Percentiles rank a stretch among this genome's conserved stretches.
Conservation (phyloP, 148 eudicot species). For the Rhododendron kiyosumense region DNA sequence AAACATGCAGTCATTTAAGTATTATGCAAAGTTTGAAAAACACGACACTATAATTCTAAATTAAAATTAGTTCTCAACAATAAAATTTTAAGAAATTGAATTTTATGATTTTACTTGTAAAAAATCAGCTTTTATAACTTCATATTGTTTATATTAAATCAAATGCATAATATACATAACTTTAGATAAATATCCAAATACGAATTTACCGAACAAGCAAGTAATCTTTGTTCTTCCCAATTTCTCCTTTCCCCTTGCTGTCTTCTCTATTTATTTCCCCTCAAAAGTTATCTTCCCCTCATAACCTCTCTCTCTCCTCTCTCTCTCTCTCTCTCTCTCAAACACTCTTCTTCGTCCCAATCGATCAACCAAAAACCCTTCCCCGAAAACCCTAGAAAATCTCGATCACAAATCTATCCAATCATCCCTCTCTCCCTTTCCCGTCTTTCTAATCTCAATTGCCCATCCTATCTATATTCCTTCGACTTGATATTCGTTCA, state of each 20-base stretch:
- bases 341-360: background rate
- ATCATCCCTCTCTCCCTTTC: background rate
- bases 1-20: background rate
- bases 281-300: background rate
- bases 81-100: background rate
- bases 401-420: background rate
- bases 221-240: background rate
- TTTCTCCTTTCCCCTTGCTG: too few species aligned
- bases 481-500: background rate
- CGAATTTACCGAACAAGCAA: background rate
- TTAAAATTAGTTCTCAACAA: background rate
- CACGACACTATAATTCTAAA: too few species aligned
- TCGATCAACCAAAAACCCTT: constrained; percentile 16
- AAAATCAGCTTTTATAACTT: too few species aligned
- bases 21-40: background rate
- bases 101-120: too few species aligned
- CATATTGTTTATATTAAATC: too few species aligned
- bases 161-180: too few species aligned
- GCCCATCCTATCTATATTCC: too few species aligned
- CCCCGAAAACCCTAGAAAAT: constrained; percentile 9
- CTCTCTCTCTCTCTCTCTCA: background rate
- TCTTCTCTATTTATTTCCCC: background rate
- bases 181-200: background rate
- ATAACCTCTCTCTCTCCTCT: background rate
- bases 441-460: background rate